Base-by-base conservation (phyloP, 202 grass and related monocot genomes). In the Schoenoplectus triqueter region DNA sequence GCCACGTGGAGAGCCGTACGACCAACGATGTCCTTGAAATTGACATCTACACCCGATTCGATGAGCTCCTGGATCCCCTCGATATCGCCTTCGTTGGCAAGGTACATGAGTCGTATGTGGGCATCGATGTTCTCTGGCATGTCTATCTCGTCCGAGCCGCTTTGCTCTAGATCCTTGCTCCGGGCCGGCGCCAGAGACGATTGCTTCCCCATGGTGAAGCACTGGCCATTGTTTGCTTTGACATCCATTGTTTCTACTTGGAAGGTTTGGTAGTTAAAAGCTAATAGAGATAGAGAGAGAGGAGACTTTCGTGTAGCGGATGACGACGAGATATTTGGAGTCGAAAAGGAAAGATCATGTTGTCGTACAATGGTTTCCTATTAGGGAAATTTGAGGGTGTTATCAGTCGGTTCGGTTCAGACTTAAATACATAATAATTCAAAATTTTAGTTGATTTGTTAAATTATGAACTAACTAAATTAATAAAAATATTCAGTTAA, bases 1-100 rank as follows among this genome's bases (percentile, higher is more conserved):
- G 93, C 90, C 69, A 95, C 89, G 71, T 99, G 96, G 80, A 99
- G 31, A 59, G 96, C 91, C 59, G 93, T 95, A 59, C 96, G 91
- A 52, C 88, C 84, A 64, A 95, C 96, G 50, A 90, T 92, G 84
- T 99, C 93, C 68, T 89, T 86, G 86, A 91, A 95, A 85, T 99
- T 92, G 81, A 92, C 85, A 82, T 94, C 85, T 47, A 87, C 90
- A 17, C 90, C 90, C 63, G 73, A 83, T 69, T 90, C 88, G 49
- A 95, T 79, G 47, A 98, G 88, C 61, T 94, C 90, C 61, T 86
- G 81, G 82, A 98, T 94, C 79, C 91, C 91, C 69, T 86, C 91
- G 19, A 73, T 48, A 88, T 89, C 92, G 39, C 93, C 91, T 85
- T 87, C 91, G 87, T 94, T 90, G 21, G 88, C 88, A 61, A 95